Evolutionary conservation across 2,329 filamentous ascomycete species (phyloP), one percentile per base, ranked within the genome.

Genomic region (Fusarium neocosmosporiellum): DNA sequence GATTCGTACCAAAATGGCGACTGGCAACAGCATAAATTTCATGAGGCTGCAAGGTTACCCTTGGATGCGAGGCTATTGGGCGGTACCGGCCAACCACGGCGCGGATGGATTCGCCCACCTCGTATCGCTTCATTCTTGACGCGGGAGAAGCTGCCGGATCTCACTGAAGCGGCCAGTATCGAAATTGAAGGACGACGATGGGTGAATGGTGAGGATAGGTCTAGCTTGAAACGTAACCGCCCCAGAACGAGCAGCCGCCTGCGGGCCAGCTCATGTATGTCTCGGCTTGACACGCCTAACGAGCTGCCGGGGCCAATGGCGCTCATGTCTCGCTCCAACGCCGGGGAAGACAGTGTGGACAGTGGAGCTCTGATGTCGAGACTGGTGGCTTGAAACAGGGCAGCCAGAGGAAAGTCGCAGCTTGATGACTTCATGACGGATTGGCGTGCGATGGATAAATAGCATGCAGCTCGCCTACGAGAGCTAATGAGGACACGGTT

Each of bases 261-360:
- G 36, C 61, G 43, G 43, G 60, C 50, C 50, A 48, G 31, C 63
- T 73, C 70, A 69, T 63, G 65, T 65, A 67, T 77, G 75, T 77
- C 74, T 75, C 69, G 63, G 59, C 53, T 70, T 69, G 62, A 66
- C 39, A 66, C 61, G 58, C 61, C 61, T 65, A 53, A 41, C 59
- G 48, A 64, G 24, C 31, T 59, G n/a, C 37, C 31, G 65, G 63
- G 50, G 54, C 69, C 70, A 71, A 75, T 75, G 34, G 43, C 37
- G 59, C 65, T 65, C 65, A 72, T 74, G 59, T 62, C 58, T 66
- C 46, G 65, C 61, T 50, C 50, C 33, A 59, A 62, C 62, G 43
- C 67, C 43, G 62, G 66, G 58, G 66, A 67, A 64, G 63, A 70
- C 58, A 71, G 58, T 64, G 46, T 55, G 55, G 64, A 46, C 46